Base-by-base conservation (phyloP, 1,139 yeast species). In the Nadsonia starkeyi-henricii region DNA sequence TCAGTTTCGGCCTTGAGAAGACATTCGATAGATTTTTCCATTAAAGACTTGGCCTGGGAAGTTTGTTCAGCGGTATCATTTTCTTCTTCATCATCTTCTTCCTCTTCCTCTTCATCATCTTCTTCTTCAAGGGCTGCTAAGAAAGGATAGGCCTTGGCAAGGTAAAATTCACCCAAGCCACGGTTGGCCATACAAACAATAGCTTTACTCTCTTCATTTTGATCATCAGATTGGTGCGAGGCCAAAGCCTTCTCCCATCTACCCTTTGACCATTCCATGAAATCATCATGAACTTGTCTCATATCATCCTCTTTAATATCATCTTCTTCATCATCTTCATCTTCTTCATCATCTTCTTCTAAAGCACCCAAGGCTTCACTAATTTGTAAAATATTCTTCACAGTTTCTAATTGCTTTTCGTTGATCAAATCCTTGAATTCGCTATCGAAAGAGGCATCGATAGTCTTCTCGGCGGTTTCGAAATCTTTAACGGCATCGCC, bases 291-390 rank as follows among this genome's bases (percentile, higher is more conserved):
- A 17, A 37, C 36, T 9, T 45, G 49, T 8, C 28, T 48, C 42
- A 54, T 51, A 3, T 59, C 62, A 1, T 58, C 65, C n/a, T 63
- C 68, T 1, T 61, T 60, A 3, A 58, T 68, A 4, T 63, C 67
- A 4, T 60, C 62, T n/a, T 57, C 66, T 17, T 66, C 70, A 2
- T 64, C 65, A 1, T 65, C 65, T 7, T 59, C 65, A 47, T 67
- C 72, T n/a, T 64, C 65, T 48, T 73, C 79, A 55, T 66, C 69
- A 17, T 69, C 68, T 30, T 71, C 72, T 44, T 77, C 81, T 20
- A 81, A 63, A 60, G 79, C 89, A 58, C 81, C 85, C 45, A 79
- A 63, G 9, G 75, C 71, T 49, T 73, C 74, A 53, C 79, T 70
- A 26, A 75, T 68, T 53, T 75, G 79, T 52, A 74, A 72, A 45